phyloP scores from a whole-genome alignment of 1,139 yeast species.

The Yamadazyma diospyri region DNA sequence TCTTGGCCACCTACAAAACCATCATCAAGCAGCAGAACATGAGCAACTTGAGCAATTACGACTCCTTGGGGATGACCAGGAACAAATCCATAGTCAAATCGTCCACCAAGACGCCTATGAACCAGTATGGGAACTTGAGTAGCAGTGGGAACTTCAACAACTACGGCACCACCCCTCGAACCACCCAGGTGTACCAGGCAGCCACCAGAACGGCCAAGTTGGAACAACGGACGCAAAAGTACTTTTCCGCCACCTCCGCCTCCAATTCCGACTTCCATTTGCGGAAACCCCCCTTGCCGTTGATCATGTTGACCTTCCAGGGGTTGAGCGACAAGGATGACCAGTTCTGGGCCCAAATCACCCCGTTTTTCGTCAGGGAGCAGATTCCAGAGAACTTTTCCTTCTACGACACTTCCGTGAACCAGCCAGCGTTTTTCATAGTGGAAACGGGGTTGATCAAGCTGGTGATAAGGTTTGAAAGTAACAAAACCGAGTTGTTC shows the following conservation, averaged over 20 bases:
- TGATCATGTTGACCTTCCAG: constrained; percentile 66
- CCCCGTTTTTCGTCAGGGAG: constrained; percentile 51
- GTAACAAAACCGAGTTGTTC: constrained; percentile 55
- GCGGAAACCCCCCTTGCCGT: constrained; percentile 60
- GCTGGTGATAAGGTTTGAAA: constrained; percentile 52
- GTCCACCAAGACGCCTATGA: constrained; percentile 11
- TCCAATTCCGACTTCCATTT: neutral
- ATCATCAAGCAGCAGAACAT: constrained; percentile 23
- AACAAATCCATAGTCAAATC: constrained; percentile 15
- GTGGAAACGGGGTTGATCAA: constrained; percentile 80
- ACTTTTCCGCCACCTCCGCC: constrained; percentile 17
- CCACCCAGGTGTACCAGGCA: constrained; percentile 57
- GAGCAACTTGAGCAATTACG: constrained; percentile 13
- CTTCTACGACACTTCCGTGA: constrained; percentile 42
- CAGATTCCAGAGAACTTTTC: constrained; percentile 47
- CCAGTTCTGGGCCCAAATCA: constrained; percentile 59
- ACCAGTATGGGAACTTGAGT: constrained; percentile 9
- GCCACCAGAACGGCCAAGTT: constrained; percentile 52
- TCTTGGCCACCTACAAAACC: constrained; percentile 60
- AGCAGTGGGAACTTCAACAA: neutral
- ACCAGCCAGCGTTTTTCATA: constrained; percentile 54
- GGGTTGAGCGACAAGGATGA: constrained; percentile 62
- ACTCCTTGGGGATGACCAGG: constrained; percentile 15
- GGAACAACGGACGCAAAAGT: constrained; percentile 36
- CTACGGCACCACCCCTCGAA: constrained; percentile 52